These are phyloP conservation scores for Holtermannia corniformis DNA, from an alignment of 768 basidiomycete species.

Conservation along the genomic window DNA sequence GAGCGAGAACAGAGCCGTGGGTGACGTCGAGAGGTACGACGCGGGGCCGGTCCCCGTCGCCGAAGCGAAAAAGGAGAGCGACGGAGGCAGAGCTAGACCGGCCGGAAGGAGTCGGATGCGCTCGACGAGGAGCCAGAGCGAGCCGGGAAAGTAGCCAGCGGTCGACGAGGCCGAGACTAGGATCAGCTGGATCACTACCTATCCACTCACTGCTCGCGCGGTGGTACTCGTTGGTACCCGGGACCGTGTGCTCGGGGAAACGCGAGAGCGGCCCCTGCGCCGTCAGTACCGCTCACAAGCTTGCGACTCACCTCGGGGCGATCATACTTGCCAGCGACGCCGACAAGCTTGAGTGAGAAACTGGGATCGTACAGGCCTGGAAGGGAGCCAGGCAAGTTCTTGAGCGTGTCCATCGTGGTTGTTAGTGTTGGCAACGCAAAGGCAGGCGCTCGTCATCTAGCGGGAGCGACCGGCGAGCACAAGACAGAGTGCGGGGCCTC, in stretches of 20 bases:
- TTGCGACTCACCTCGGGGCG: conserved; percentile 17
- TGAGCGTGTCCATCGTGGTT: background rate
- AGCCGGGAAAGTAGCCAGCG: conserved; percentile 30
- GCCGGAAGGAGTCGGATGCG: conserved; percentile 12
- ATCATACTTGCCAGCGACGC: conserved; percentile 32
- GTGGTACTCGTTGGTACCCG: conserved; percentile 27
- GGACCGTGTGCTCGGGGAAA: conserved; percentile 26
- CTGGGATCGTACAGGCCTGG: conserved; percentile 16
- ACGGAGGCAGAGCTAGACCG: background rate
- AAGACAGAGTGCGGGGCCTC: no score
- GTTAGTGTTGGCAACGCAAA: background rate
- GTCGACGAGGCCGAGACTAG: conserved; percentile 26
- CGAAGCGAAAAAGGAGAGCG: background rate
- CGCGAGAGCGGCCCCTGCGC: conserved; percentile 5
- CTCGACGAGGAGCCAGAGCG: conserved; percentile 29
- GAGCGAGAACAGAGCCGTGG: background rate
- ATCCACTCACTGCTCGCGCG: conserved; percentile 19
- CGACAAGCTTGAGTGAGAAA: conserved; percentile 26
- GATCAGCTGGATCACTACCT: background rate
- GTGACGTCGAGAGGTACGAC: background rate
- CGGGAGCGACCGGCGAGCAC: no score
- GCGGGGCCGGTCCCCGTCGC: background rate
- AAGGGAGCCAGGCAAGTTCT: background rate
- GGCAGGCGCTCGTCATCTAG: no score
- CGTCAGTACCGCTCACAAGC: background rate